Percentiles rank a stretch among this genome's conserved stretches.
Conservation (phyloP, 2,329 filamentous ascomycete genomes). For the Allantophomopsis lycopodina region DNA sequence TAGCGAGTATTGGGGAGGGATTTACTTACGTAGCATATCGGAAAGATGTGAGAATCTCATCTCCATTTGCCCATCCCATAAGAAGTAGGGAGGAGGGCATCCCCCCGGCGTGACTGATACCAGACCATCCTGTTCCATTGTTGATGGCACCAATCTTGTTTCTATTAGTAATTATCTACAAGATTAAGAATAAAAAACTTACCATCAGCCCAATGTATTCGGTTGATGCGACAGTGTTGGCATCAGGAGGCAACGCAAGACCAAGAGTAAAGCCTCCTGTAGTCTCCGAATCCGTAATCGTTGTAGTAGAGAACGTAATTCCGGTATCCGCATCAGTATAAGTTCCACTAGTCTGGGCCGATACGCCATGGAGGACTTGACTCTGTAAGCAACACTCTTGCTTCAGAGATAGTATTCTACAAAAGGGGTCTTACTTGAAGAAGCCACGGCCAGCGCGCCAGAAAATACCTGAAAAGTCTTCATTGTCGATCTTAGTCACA, state of each 20-base stretch:
- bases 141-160: slow-evolving; percentile 25
- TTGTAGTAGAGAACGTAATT: slow-evolving; percentile 38
- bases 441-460: no score
- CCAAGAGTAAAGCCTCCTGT: slow-evolving; percentile 33
- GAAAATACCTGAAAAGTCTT: no score
- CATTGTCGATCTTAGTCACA: no score
- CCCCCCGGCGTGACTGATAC: slow-evolving; percentile 36
- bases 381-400: no score
- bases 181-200: slow-evolving; percentile 1
- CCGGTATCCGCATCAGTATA: slow-evolving; percentile 33
- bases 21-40: slow-evolving; percentile 30
- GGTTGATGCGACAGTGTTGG: slow-evolving; percentile 28
- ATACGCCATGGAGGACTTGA: neutral
- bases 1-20: neutral
- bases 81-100: slow-evolving; percentile 47
- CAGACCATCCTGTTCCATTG: slow-evolving; percentile 39
- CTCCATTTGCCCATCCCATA: slow-evolving; percentile 39
- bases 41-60: slow-evolving; percentile 41
- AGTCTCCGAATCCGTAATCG: slow-evolving; percentile 23
- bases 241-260: slow-evolving; percentile 35
- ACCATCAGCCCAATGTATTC: slow-evolving; percentile 49
- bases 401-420: no score
- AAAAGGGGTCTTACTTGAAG: no score
- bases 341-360: neutral
- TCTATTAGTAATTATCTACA: neutral